Conservation (phyloP, 2,329 filamentous ascomycete genomes). For the Didymella sp. region DNA sequence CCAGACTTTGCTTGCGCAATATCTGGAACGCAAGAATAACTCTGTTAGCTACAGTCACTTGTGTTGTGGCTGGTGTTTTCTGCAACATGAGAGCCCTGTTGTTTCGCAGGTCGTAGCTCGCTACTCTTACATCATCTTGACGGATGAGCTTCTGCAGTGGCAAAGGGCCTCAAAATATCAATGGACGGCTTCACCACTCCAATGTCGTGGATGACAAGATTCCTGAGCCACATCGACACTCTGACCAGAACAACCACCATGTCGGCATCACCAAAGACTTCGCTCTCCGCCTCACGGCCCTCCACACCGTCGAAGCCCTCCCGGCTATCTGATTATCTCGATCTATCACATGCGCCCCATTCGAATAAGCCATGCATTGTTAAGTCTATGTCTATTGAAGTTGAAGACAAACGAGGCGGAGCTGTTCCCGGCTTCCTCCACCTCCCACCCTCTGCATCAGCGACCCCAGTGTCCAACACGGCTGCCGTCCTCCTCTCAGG, state of each 20-base stretch:
- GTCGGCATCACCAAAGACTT: not conserved
- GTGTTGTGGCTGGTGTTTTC: too few species aligned
- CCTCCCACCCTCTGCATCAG: constrained; percentile 15
- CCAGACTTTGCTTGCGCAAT: too few species aligned
- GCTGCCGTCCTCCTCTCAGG: constrained; percentile 52
- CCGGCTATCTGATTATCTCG: constrained; percentile 5
- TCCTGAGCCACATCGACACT: not conserved
- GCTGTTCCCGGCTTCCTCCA: constrained; percentile 27
- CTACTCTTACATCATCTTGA: constrained; percentile 1
- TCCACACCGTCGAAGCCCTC: not conserved
- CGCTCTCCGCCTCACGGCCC: not conserved
- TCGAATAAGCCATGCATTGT: constrained; percentile 8
- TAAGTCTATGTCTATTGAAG: constrained; percentile 22
- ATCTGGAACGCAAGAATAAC: too few species aligned
- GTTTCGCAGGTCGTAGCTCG: not conserved
- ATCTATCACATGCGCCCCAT: constrained; percentile 19
- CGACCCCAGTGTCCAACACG: constrained; percentile 41
- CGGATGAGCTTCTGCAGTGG: not conserved
- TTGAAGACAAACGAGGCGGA: constrained; percentile 23
- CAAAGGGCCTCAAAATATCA: not conserved
- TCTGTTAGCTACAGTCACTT: too few species aligned
- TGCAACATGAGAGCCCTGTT: too few species aligned
- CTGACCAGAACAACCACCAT: not conserved
- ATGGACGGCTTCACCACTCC: not conserved
- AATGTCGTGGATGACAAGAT: not conserved